These are phyloP conservation scores for Termitomyces sp. DNA, from an alignment of 768 basidiomycete genomes.

Conservation along the genomic window DNA sequence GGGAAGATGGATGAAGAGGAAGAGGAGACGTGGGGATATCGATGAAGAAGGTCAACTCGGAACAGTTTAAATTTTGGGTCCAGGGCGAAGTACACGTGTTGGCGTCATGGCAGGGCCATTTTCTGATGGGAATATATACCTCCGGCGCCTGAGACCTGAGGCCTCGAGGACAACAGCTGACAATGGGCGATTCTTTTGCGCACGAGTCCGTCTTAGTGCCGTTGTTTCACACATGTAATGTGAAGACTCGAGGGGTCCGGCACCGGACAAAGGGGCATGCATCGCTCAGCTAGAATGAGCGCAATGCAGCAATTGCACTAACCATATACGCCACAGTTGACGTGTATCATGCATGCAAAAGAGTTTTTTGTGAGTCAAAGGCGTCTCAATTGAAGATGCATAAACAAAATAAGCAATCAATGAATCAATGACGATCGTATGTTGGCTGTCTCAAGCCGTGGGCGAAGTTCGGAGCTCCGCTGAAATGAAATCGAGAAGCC, in stretches of 20 bases:
- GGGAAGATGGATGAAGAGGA: conserved; percentile 23
- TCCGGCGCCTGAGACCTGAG: not conserved
- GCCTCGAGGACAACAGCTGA: conserved; percentile 20
- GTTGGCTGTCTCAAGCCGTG: not conserved
- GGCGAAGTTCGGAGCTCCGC: not conserved
- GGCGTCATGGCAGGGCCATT: conserved; percentile 19
- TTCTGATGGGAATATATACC: conserved; percentile 17
- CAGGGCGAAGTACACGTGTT: conserved; percentile 33
- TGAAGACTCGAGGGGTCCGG: not conserved
- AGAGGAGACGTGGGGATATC: conserved; percentile 33
- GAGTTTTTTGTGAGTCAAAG: not conserved
- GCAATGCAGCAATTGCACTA: not conserved
- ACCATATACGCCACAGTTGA: conserved; percentile 2
- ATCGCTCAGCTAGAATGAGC: not conserved
- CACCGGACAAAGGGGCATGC: not conserved
- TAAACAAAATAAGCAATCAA: not conserved
- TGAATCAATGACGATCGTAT: not conserved
- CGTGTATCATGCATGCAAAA: not conserved
- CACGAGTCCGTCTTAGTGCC: conserved; percentile 1
- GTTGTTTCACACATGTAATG: conserved; percentile 5
- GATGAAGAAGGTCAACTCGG: conserved; percentile 27
- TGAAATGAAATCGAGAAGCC: not conserved
- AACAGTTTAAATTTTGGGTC: conserved; percentile 28
- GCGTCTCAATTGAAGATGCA: not conserved
- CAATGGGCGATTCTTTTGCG: not conserved